Evolutionary conservation across 2,329 filamentous ascomycete species (phyloP).

Genomic region (Acrocalymma vagum): DNA sequence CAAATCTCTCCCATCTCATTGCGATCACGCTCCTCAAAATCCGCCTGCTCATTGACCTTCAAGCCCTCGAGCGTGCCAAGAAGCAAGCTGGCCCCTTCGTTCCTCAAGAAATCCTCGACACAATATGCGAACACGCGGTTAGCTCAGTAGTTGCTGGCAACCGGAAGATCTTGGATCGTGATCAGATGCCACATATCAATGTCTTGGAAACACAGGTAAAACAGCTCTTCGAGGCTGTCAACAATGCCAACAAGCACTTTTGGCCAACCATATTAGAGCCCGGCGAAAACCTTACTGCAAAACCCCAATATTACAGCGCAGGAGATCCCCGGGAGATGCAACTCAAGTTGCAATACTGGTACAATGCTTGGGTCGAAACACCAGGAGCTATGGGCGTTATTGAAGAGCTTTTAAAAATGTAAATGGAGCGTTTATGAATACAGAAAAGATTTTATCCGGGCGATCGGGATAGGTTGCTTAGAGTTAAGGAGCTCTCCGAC

Average conservation of each 20-base stretch:
- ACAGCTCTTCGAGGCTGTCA: slow-evolving; percentile 7
- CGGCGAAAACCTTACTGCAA: not conserved
- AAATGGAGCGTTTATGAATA: too few species aligned
- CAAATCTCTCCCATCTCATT: slow-evolving; percentile 22
- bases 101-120: slow-evolving; percentile 39
- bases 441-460: too few species aligned
- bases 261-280: slow-evolving; percentile 16
- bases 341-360: slow-evolving; percentile 26
- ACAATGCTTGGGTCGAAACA: slow-evolving; percentile 36
- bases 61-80: slow-evolving; percentile 28
- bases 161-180: slow-evolving; percentile 17
- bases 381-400: slow-evolving; percentile 33
- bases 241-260: slow-evolving; percentile 11
- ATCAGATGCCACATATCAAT: slow-evolving; percentile 18
- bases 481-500: too few species aligned
- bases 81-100: slow-evolving; percentile 18
- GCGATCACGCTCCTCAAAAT: slow-evolving; percentile 48
- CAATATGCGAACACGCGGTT: slow-evolving; percentile 24
- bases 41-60: slow-evolving; percentile 44
- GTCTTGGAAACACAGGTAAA: slow-evolving; percentile 32
- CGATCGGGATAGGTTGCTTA: too few species aligned
- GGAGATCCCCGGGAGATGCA: slow-evolving; percentile 33
- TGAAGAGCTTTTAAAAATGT: too few species aligned
- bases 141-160: slow-evolving; percentile 20
- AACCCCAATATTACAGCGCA: slow-evolving; percentile 1